A percentile compares a stretch with the other conserved stretches of the same genome.
These are phyloP conservation scores for Haplosporangium sp. DNA, from an alignment of 371 early-diverging fungal genomes.

Conservation along the genomic window DNA sequence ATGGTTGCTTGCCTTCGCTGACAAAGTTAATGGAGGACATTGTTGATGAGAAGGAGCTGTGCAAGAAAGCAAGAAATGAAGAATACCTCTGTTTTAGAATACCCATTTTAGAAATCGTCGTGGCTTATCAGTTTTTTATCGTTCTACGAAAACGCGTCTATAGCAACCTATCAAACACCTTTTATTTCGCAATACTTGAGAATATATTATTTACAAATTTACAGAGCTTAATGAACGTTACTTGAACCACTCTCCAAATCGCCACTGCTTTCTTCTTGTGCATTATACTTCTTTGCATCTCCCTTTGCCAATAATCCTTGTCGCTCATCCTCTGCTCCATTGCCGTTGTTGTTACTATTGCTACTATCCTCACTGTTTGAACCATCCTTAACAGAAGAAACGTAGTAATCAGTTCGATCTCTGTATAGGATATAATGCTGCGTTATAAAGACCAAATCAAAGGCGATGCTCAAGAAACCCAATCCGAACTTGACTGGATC, in stretches of 20 bases:
- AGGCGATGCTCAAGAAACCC: conserved; percentile 82
- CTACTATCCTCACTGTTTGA: not conserved
- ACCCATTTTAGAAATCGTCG: not conserved
- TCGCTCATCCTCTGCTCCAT: not conserved
- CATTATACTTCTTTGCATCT: not conserved
- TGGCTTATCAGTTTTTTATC: not conserved
- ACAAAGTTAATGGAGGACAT: conserved; percentile 56
- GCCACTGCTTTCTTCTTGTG: not conserved
- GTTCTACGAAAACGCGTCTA: not conserved
- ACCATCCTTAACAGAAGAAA: not conserved
- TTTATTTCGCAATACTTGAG: not conserved
- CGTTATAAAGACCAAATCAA: conserved; percentile 85
- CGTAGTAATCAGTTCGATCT: conserved; percentile 6
- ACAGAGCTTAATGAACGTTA: not conserved
- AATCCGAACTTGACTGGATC: conserved; percentile 81
- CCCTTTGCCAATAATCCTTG: not conserved
- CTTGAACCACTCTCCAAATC: not conserved
- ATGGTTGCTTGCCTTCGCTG: conserved; percentile 44
- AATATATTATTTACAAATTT: not conserved
- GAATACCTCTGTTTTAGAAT: not conserved
- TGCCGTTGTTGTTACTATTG: not conserved
- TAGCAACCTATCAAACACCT: not conserved
- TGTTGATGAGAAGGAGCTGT: not conserved
- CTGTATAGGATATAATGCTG: conserved; percentile 74
- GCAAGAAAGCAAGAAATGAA: not conserved